Percentiles rank a stretch among this genome's conserved stretches.
These are phyloP conservation scores for Polysphondylium violaceum DNA, from an alignment of 78 protist genomes.

Conservation along the genomic window DNA sequence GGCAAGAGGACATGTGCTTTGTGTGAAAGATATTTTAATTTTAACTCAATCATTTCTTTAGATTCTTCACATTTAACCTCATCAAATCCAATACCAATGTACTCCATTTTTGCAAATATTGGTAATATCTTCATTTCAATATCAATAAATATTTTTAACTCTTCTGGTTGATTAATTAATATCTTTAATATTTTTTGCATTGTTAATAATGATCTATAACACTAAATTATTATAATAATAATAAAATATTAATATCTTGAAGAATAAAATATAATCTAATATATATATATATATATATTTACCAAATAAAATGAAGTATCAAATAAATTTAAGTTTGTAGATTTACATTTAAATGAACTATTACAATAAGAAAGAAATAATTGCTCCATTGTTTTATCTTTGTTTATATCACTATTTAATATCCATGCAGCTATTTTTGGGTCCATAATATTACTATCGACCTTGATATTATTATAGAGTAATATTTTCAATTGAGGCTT, in stretches of 20 bases:
- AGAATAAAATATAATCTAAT: not conserved
- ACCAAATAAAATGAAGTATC: conserved; percentile 27
- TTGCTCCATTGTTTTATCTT: conserved; percentile 35
- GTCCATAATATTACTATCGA: conserved; percentile 27
- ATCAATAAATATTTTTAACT: conserved; percentile 20
- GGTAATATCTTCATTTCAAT: conserved; percentile 71
- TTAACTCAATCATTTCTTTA: not conserved
- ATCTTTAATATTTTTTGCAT: not conserved
- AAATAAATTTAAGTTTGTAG: not conserved
- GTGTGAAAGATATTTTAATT: conserved; percentile 24
- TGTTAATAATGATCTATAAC: conserved; percentile 32
- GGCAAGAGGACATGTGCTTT: conserved; percentile 43
- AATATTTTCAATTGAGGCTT: conserved; percentile 52
- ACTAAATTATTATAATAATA: not conserved
- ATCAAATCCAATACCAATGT: conserved; percentile 65
- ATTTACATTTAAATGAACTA: not conserved
- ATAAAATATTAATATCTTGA: conserved; percentile 3
- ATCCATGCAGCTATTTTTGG: conserved; percentile 66
- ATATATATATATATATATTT: not conserved
- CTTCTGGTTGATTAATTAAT: not conserved
- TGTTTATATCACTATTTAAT: conserved; percentile 13
- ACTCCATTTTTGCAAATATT: conserved; percentile 77
- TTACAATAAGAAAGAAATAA: not conserved
- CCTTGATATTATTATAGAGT: not conserved
- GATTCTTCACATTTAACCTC: conserved; percentile 19